Base-by-base conservation (phyloP, 192 early-diverging fungal genomes). In the Umbelopsis sp. region DNA sequence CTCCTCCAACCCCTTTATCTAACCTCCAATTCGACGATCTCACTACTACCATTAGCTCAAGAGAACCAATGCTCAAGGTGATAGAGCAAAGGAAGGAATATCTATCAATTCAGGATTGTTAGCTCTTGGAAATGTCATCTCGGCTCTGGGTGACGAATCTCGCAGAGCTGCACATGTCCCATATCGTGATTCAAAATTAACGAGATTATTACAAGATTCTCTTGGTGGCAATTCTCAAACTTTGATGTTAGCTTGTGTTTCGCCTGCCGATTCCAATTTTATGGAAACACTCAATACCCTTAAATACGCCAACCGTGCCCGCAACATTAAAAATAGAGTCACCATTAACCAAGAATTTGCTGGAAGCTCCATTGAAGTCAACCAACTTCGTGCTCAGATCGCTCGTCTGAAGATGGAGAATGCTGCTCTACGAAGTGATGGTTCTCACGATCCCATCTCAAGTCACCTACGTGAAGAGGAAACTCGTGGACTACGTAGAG, bases 111-210 rank as follows among this genome's bases (percentile, higher is more conserved):
- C 94, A 53, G 96, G 96, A 22, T 84, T 98, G 21, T 77, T 98
- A 56, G 96, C 97, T 4, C 87, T 99, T 20, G 97, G 97, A 44
- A 99, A 98, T 81, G 96, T 96, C 25, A 99, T 99, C 49, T 92
- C 90, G 32, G 98, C 97, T 1, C 85, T 99, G 14, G 95, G 94
- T 36, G 97, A 97, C 71, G 81, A 87, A 71, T 56, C 86, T 8
- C 81, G 87, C 44, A 82, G 5, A 36, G 83, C 82, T 8, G 82
- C 83, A 21, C 95, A 97, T 69, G 87, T 99, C 21, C 97, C 97
- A 11, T 99, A 97, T 70, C 91, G 97, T 77, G 97, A 99, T 78
- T 92, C 90, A 16, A 99, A 99, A 80, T 84, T 99, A n/a, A 99
- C 97, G 0, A 84, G 96, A 45, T 85, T 99, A 83, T 90, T 99